Evolutionary conservation across 768 basidiomycete species (phyloP).

Genomic region (Coprinellus micaceus): DNA sequence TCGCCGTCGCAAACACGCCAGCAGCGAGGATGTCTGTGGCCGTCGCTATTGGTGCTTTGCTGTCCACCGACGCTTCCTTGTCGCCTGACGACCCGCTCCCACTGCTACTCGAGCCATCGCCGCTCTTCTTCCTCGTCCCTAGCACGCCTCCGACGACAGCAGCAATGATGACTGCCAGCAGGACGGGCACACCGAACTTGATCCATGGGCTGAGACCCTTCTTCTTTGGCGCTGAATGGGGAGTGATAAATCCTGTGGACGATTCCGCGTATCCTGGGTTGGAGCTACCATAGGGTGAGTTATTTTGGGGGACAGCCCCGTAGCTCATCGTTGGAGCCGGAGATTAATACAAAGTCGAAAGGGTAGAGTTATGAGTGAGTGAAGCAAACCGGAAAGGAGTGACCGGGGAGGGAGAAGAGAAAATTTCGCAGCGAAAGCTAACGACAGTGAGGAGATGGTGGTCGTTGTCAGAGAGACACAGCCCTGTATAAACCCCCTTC

Average conservation of each 20-base stretch:
- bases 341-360: neutral
- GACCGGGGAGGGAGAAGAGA: too few relatives aligned
- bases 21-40: constrained; percentile 56
- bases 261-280: constrained; percentile 59
- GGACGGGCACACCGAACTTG: constrained; percentile 68
- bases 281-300: constrained; percentile 32
- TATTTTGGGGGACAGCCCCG: constrained; percentile 6
- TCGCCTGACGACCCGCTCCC: constrained; percentile 37
- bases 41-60: constrained; percentile 21
- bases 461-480: too few relatives aligned
- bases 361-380: neutral
- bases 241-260: constrained; percentile 65
- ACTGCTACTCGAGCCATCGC: constrained; percentile 27
- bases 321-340: neutral
- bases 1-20: constrained; percentile 72
- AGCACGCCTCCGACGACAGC: constrained; percentile 79
- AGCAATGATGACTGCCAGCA: constrained; percentile 57
- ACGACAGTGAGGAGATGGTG: too few relatives aligned
- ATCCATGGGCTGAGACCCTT: constrained; percentile 63
- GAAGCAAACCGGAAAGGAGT: neutral
- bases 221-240: constrained; percentile 43
- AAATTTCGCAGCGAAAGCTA: too few relatives aligned
- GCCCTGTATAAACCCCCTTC: too few relatives aligned
- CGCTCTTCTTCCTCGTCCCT: constrained; percentile 54
- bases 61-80: constrained; percentile 24